phyloP scores from a whole-genome alignment of 2,329 filamentous ascomycete species.

The Talaromyces sp. region DNA sequence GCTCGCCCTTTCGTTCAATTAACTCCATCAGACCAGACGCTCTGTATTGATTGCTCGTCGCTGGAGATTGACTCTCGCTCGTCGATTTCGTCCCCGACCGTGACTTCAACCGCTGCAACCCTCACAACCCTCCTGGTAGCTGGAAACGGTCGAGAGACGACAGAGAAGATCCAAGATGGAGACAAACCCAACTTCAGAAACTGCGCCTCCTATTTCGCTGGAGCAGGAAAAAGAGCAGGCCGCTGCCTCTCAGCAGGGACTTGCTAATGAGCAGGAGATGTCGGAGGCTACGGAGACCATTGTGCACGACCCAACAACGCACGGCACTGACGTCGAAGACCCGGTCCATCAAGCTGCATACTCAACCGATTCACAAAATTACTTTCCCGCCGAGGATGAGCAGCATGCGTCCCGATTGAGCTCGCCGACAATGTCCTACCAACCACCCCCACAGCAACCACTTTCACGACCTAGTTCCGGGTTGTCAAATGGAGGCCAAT shows the following conservation, averaged over 20 bases:
- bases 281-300: constrained; percentile 4
- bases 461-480: constrained; percentile 47
- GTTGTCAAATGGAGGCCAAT: constrained; percentile 41
- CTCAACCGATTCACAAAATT: constrained; percentile 36
- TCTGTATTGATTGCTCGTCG: background rate
- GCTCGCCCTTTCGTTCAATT: background rate
- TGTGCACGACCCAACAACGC: constrained; percentile 7
- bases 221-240: background rate
- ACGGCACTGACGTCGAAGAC: constrained; percentile 40
- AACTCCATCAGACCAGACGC: background rate
- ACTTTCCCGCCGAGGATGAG: constrained; percentile 40
- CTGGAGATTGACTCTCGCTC: background rate
- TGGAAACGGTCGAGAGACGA: background rate
- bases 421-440: constrained; percentile 37
- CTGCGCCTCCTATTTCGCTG: background rate
- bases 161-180: constrained; percentile 4
- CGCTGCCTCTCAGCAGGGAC: background rate
- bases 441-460: constrained; percentile 32
- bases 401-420: constrained; percentile 40
- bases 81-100: background rate
- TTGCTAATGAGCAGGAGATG: background rate
- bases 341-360: constrained; percentile 36
- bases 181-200: constrained; percentile 2
- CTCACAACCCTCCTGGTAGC: too few relatives aligned
- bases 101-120: background rate